These are phyloP conservation scores for Ganoderma lingzhi DNA, from an alignment of 1,284 basidiomycete species.

Conservation along the genomic window DNA sequence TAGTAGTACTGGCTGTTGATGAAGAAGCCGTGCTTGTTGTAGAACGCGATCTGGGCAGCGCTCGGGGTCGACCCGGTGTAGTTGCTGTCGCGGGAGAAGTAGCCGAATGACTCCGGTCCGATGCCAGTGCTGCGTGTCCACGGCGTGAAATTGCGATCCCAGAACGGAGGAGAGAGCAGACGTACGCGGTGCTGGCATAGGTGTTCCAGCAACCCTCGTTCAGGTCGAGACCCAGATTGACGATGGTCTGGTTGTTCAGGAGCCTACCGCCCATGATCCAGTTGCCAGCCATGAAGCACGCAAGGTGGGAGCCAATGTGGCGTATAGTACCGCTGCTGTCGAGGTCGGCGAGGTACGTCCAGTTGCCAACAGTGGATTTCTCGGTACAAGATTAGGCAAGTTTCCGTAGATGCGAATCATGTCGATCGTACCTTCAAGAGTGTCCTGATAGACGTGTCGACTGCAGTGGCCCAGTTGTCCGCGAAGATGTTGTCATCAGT, in stretches of 20 bases:
- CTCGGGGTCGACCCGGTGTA: conserved; percentile 55
- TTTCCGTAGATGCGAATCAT: conserved; percentile 15
- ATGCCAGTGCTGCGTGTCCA: conserved; percentile 66
- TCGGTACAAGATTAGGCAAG: conserved; percentile 35
- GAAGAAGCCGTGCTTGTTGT: conserved; percentile 70
- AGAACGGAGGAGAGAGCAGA: conserved; percentile 2
- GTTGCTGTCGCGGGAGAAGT: conserved; percentile 61
- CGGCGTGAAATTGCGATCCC: not conserved
- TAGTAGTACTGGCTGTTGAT: conserved; percentile 54
- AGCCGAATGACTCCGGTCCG: conserved; percentile 74
- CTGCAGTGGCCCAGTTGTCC: conserved; percentile 71
- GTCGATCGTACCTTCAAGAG: conserved; percentile 55
- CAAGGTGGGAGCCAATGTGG: conserved; percentile 75
- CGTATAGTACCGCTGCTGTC: conserved; percentile 49
- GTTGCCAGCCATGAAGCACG: conserved; percentile 77
- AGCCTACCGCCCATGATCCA: conserved; percentile 77
- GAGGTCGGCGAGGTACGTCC: conserved; percentile 68
- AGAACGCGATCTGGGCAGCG: conserved; percentile 54
- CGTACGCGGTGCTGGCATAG: conserved; percentile 73
- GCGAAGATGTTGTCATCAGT: conserved; percentile 65
- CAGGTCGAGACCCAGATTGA: conserved; percentile 65
- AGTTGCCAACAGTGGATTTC: conserved; percentile 69
- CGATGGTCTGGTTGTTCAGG: conserved; percentile 72
- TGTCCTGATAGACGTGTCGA: conserved; percentile 70
- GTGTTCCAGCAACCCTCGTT: conserved; percentile 82